phyloP scores from a whole-genome alignment of 768 basidiomycete genomes.

The Lactarius sp. region DNA sequence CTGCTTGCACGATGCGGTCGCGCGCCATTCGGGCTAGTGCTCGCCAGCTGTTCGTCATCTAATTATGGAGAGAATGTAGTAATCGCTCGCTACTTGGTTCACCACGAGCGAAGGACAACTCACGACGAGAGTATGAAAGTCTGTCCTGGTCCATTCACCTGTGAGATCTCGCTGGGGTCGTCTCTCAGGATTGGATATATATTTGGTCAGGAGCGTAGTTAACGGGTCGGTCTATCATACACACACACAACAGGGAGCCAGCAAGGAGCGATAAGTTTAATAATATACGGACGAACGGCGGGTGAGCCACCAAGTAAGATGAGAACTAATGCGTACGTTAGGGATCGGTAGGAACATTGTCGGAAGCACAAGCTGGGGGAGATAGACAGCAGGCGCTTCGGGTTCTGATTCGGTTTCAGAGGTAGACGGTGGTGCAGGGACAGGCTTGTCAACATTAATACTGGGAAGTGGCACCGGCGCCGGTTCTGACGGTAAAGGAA shows the following conservation, averaged over 20 bases:
- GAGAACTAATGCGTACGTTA: conserved; percentile 67
- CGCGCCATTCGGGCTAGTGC: conserved; percentile 80
- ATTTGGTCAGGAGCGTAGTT: conserved; percentile 76
- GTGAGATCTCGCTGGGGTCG: conserved; percentile 67
- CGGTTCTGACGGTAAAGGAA: conserved; percentile 25
- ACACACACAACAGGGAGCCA: conserved; percentile 22
- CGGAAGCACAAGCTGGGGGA: conserved; percentile 64
- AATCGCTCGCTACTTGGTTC: conserved; percentile 1
- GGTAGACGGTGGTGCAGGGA: conserved; percentile 37
- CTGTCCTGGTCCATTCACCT: conserved; percentile 67
- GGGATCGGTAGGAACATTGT: conserved; percentile 88
- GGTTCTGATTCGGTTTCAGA: conserved; percentile 43
- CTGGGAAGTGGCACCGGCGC: conserved; percentile 26
- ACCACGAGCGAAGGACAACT: conserved; percentile 33
- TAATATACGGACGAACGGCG: conserved; percentile 38
- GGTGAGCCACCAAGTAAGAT: conserved; percentile 60
- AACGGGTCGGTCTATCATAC: conserved; percentile 70
- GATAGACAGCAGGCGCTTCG: conserved; percentile 52
- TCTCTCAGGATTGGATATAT: conserved; percentile 70
- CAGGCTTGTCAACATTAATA: conserved; percentile 50
- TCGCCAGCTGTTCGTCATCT: conserved; percentile 91
- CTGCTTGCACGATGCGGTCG: conserved; percentile 64
- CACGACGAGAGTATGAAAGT: conserved; percentile 79
- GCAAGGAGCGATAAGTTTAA: conserved; percentile 26
- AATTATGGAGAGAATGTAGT: neutral